Conservation (phyloP, 352 stramenopile species). For the Phytophthora palmivora region DNA sequence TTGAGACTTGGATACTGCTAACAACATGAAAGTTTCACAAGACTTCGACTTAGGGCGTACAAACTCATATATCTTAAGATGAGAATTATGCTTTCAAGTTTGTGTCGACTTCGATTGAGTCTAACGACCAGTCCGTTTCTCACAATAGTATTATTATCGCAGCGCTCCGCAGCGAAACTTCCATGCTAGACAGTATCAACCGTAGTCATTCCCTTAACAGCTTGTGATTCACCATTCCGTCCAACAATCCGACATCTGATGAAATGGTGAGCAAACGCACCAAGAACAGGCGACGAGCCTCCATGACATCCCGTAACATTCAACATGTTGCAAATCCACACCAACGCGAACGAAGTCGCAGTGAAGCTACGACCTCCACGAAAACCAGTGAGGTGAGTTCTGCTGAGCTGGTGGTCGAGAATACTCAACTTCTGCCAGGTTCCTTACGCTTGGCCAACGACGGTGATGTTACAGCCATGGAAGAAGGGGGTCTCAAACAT, state of each 20-base stretch:
- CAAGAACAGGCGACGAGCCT: constrained; percentile 26
- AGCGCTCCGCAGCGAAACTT: constrained; percentile 22
- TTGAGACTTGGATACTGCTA: no score
- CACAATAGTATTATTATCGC: constrained; percentile 23
- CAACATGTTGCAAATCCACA: constrained; percentile 4
- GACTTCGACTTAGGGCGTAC: not conserved
- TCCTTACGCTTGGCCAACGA: constrained; percentile 7
- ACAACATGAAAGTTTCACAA: no score
- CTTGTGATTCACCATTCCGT: not conserved
- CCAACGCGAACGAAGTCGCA: constrained; percentile 20
- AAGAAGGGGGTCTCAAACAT: constrained; percentile 26
- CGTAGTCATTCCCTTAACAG: not conserved
- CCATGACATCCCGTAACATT: constrained; percentile 9
- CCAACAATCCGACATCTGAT: constrained; percentile 3
- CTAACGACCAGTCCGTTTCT: constrained; percentile 22
- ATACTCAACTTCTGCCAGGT: constrained; percentile 13
- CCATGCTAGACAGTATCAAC: not conserved
- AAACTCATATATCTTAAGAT: no score
- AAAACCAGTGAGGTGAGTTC: constrained; percentile 40
- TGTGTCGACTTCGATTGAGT: constrained; percentile 1
- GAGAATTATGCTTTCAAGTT: no score
- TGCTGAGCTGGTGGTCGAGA: constrained; percentile 26
- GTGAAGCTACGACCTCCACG: constrained; percentile 18
- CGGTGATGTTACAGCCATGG: constrained; percentile 23
- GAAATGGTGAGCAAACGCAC: constrained; percentile 41